phyloP scores from a whole-genome alignment of 2,329 filamentous ascomycete species.

The Blastomyces silverae region DNA sequence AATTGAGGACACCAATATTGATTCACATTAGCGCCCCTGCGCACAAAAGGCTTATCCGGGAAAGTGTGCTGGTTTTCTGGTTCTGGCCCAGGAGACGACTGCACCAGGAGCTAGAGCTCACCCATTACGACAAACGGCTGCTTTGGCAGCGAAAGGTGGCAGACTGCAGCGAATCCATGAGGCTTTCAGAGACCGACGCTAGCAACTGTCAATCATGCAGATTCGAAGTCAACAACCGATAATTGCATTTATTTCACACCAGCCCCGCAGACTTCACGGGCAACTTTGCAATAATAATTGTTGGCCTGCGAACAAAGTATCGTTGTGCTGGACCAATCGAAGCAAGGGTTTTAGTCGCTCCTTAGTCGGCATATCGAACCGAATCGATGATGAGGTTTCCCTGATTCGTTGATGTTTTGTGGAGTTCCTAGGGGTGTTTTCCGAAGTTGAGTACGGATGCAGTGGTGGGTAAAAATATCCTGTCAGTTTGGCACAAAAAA shows the following conservation, averaged over 20 bases:
- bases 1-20: not conserved
- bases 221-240: not conserved
- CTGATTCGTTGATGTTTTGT: not conserved
- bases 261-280: not conserved
- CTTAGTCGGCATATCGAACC: not conserved
- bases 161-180: not conserved
- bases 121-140: not conserved
- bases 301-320: not conserved
- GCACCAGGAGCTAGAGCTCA: not conserved
- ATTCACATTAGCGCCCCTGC: constrained; percentile 5
- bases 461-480: constrained; percentile 1
- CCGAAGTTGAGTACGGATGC: not conserved
- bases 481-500: not conserved
- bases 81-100: not conserved
- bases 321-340: constrained; percentile 1
- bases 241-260: not conserved
- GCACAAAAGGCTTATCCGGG: constrained; percentile 3
- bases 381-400: not conserved
- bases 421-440: not conserved
- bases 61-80: not conserved
- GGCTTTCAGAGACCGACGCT: constrained; percentile 3
- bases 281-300: not conserved
- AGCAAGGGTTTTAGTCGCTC: not conserved
- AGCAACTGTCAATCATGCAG: not conserved
- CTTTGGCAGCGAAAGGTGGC: not conserved